Percentiles rank a stretch among this genome's conserved stretches.
Evolutionary conservation across 164 flowering plant genomes (phyloP).

Genomic region (Nelumbo lutea): DNA sequence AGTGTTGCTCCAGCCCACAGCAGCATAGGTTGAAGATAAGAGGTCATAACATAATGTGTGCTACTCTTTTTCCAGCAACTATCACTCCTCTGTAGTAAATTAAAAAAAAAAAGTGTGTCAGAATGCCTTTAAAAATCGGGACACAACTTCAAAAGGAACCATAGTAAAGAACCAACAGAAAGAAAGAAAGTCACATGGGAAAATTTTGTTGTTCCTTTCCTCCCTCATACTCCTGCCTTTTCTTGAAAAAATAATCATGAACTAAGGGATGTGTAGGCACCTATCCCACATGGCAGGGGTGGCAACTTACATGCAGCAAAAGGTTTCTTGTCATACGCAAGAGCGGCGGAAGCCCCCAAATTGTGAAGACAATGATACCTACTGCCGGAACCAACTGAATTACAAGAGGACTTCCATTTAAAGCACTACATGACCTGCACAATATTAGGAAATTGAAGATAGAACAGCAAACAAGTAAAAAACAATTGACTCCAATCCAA

Average conservation of each 20-base stretch:
- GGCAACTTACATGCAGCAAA: conserved; percentile 44
- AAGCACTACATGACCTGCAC: conserved; percentile 53
- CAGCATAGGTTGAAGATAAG: conserved; percentile 77
- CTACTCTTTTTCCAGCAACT: conserved; percentile 76
- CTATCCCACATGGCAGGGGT: background rate
- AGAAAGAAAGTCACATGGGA: background rate
- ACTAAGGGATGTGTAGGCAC: too few species aligned
- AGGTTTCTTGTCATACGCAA: conserved; percentile 52
- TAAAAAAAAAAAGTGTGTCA: background rate
- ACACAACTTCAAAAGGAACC: background rate
- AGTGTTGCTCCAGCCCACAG: conserved; percentile 85
- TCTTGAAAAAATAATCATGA: too few species aligned
- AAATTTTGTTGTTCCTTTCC: background rate
- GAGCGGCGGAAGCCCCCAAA: conserved; percentile 83
- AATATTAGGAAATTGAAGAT: conserved; percentile 2
- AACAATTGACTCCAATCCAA: too few species aligned
- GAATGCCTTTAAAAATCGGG: background rate
- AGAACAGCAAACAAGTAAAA: background rate
- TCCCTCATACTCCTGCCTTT: background rate
- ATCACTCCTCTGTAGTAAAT: conserved; percentile 54
- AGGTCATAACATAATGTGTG: conserved; percentile 51
- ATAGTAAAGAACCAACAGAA: background rate
- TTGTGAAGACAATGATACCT: conserved; percentile 58
- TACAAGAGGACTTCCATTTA: conserved; percentile 43
- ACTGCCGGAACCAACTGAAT: conserved; percentile 62